Evolutionary conservation across 1,284 basidiomycete species (phyloP).

Genomic region (Cutaneotrichosporon arboriforme): DNA sequence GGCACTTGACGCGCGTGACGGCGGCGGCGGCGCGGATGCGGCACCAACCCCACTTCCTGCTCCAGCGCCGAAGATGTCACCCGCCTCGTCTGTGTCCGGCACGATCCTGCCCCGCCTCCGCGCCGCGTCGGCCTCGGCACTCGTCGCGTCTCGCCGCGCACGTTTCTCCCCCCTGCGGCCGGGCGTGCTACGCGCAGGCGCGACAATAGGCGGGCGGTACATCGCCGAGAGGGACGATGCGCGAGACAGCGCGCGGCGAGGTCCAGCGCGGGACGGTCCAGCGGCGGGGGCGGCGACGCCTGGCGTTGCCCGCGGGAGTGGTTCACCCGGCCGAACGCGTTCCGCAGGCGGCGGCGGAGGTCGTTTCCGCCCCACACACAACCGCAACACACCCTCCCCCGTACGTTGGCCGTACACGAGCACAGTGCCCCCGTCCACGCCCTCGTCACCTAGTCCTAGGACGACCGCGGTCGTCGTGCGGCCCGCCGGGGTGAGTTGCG

Average conservation of each 20-base stretch:
- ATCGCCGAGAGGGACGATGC: constrained; percentile 33
- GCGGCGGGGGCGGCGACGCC: constrained; percentile 24
- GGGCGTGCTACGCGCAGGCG: constrained; percentile 35
- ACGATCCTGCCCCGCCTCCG: constrained; percentile 31
- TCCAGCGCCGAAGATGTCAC: constrained; percentile 32
- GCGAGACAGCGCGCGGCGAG: constrained; percentile 19
- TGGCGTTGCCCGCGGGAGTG: constrained; percentile 36
- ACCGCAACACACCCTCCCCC: constrained; percentile 12
- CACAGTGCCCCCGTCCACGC: constrained; percentile 11
- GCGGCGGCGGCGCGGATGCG: no score
- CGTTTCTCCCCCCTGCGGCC: constrained; percentile 43
- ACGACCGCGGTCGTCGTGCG: constrained; percentile 34
- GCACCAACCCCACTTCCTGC: no score
- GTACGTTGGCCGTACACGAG: constrained; percentile 18
- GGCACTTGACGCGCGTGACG: neutral
- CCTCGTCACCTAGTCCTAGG: constrained; percentile 45
- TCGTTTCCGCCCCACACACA: constrained; percentile 33
- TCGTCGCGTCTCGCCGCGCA: constrained; percentile 2
- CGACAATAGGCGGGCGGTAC: constrained; percentile 14
- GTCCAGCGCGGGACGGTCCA: constrained; percentile 25
- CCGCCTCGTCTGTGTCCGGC: constrained; percentile 23
- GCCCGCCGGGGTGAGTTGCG: constrained; percentile 26
- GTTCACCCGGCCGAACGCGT: constrained; percentile 44
- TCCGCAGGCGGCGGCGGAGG: constrained; percentile 21
- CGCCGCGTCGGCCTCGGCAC: constrained; percentile 12